Percentiles rank a stretch among this genome's conserved stretches.
phyloP scores from a whole-genome alignment of 768 basidiomycete genomes.

The Amylocystis lapponica region DNA sequence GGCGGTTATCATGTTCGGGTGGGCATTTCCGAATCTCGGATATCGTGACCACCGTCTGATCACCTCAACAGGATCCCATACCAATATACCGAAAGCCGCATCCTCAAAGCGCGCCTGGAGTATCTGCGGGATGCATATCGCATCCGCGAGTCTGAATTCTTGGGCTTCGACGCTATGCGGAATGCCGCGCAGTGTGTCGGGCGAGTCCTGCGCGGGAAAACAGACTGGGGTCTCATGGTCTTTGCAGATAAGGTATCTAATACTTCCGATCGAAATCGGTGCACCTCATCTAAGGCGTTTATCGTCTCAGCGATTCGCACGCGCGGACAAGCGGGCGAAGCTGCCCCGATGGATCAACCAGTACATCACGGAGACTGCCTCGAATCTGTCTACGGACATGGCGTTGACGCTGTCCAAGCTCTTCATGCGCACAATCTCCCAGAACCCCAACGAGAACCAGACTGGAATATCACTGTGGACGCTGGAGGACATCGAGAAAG shows the following conservation, averaged over 20 bases:
- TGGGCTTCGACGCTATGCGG: conserved; percentile 99
- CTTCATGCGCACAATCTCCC: conserved; percentile 98
- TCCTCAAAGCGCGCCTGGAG: conserved; percentile 93
- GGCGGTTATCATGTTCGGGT: conserved; percentile 99
- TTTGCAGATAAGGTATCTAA: conserved; percentile 89
- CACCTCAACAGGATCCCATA: conserved; percentile 68
- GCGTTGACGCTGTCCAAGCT: conserved; percentile 89
- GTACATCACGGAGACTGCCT: conserved; percentile 97
- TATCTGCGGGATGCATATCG: conserved; percentile 98
- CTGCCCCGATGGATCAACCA: conserved; percentile 99
- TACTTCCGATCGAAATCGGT: not conserved
- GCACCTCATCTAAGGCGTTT: conserved; percentile 1
- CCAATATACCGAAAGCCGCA: conserved; percentile 97
- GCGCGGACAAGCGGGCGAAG: conserved; percentile 91
- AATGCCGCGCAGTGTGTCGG: conserved; percentile 99
- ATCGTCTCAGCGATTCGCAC: conserved; percentile 71
- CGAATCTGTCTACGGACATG: conserved; percentile 98
- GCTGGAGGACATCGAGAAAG: conserved; percentile 82
- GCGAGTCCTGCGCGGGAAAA: conserved; percentile 95
- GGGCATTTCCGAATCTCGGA: conserved; percentile 22
- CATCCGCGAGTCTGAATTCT: conserved; percentile 96
- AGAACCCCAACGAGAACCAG: conserved; percentile 94
- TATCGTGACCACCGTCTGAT: not conserved
- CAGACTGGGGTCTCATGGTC: conserved; percentile 99
- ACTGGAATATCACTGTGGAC: conserved; percentile 96